A percentile compares a stretch with the other conserved stretches of the same genome.
Evolutionary conservation across 352 stramenopile genomes (phyloP).

Genomic region (Globisporangium parvum): DNA sequence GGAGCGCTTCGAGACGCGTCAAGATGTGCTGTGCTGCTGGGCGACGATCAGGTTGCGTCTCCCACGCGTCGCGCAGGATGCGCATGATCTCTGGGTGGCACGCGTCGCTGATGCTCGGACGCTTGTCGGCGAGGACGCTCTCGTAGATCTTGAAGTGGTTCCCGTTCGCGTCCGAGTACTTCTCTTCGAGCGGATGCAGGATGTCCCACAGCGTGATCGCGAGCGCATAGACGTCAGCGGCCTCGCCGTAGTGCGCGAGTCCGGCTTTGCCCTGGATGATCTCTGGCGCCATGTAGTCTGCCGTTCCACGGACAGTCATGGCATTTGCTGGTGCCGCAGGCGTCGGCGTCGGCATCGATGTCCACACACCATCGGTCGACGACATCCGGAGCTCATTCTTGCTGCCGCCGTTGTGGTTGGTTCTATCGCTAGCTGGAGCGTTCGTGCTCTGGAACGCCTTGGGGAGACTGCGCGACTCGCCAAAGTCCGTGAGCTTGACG

Average conservation of each 20-base stretch:
- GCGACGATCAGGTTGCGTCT: slow-evolving; percentile 36
- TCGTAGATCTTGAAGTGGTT: too few relatives aligned
- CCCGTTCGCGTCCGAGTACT: slow-evolving; percentile 44
- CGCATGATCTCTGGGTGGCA: slow-evolving; percentile 32
- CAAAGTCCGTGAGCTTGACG: slow-evolving; percentile 67
- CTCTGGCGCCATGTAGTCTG: slow-evolving; percentile 81
- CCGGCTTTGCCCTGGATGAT: slow-evolving; percentile 68
- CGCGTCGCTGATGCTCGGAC: slow-evolving; percentile 27
- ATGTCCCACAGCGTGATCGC: slow-evolving; percentile 82
- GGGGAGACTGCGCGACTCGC: slow-evolving; percentile 35
- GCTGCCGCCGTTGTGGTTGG: slow-evolving; percentile 13
- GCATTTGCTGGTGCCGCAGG: slow-evolving; percentile 3
- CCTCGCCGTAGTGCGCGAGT: slow-evolving; percentile 60
- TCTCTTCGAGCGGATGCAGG: slow-evolving; percentile 45
- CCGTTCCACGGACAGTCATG: slow-evolving; percentile 75
- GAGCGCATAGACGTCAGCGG: slow-evolving; percentile 64
- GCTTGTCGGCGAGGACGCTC: too few relatives aligned
- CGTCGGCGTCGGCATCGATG: slow-evolving; percentile 1
- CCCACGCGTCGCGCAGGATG: slow-evolving; percentile 53
- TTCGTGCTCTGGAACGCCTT: slow-evolving; percentile 11
- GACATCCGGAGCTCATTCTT: background rate
- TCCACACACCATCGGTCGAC: slow-evolving; percentile 1
- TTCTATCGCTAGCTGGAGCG: slow-evolving; percentile 8
- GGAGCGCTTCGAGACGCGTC: slow-evolving; percentile 36
- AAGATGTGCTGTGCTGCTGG: slow-evolving; percentile 48